phyloP scores from a whole-genome alignment of 306 rosid species.

The Luffa aegyptiaca region DNA sequence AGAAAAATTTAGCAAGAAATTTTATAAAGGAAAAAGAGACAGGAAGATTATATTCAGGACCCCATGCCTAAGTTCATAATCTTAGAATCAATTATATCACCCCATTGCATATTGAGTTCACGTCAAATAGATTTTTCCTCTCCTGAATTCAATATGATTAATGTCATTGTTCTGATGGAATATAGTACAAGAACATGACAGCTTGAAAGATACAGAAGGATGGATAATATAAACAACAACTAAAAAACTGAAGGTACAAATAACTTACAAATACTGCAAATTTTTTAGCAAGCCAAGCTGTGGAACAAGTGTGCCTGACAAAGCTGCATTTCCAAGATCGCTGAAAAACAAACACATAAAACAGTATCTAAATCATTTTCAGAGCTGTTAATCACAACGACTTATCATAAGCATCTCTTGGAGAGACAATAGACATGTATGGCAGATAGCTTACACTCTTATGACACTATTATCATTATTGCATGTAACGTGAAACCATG shows the following conservation, averaged over 20 bases:
- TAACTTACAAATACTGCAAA: constrained; percentile 86
- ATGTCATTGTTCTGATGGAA: background rate
- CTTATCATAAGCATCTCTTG: constrained; percentile 4
- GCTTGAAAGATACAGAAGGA: background rate
- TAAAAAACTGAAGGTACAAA: constrained; percentile 9
- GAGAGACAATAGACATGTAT: constrained; percentile 7
- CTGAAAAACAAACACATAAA: constrained; percentile 29
- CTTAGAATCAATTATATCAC: background rate
- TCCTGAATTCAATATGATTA: background rate
- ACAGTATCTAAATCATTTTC: constrained; percentile 7
- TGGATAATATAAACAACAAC: background rate
- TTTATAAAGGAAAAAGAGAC: background rate
- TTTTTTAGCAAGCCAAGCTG: constrained; percentile 96
- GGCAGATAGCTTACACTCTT: constrained; percentile 65
- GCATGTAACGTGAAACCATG: constrained; percentile 99
- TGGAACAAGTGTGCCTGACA: constrained; percentile 91
- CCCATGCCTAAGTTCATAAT: background rate
- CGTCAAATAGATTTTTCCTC: background rate
- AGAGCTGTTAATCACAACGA: background rate
- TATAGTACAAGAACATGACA: background rate
- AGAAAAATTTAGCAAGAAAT: background rate
- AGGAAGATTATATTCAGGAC: background rate
- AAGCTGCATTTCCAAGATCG: constrained; percentile 94
- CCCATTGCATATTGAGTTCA: background rate
- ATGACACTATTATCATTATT: constrained; percentile 96